These are phyloP conservation scores for Anisodus acutangulus DNA, from an alignment of 257 asterid genomes.

Conservation along the genomic window DNA sequence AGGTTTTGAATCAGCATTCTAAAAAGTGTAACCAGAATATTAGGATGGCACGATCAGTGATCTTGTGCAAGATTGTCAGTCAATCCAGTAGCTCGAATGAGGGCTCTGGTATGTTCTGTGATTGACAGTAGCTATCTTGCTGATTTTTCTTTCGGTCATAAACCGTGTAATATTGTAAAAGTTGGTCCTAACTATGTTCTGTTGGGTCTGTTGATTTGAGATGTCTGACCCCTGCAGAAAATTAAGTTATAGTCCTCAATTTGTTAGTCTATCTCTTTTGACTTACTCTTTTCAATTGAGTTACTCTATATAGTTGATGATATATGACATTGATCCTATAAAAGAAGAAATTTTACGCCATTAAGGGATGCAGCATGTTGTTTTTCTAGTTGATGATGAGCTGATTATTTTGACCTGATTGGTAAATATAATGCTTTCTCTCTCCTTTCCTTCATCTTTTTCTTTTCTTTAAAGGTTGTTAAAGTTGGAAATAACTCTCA, in stretches of 20 bases:
- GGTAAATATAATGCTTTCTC: background rate
- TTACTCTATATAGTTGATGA: conserved; percentile 17
- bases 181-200: conserved; percentile 6
- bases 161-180: conserved; percentile 24
- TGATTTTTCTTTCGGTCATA: background rate
- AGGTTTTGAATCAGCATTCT: conserved; percentile 51
- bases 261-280: background rate
- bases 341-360: background rate
- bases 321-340: background rate
- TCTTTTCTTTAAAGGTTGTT: background rate
- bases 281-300: conserved; percentile 11
- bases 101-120: conserved; percentile 30
- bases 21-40: conserved; percentile 61
- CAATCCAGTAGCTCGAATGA: conserved; percentile 39
- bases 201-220: conserved; percentile 17
- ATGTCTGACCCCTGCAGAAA: conserved; percentile 22
- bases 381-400: background rate
- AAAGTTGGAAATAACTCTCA: background rate
- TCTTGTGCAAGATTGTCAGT: conserved; percentile 66
- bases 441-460: conserved; percentile 3
- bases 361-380: background rate
- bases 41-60: conserved; percentile 60
- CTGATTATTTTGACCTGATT: background rate
- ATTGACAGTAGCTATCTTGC: conserved; percentile 6
- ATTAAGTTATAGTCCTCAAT: conserved; percentile 18